Evolutionary conservation across 306 rosid species (phyloP).

Genomic region (Canavalia gladiata): DNA sequence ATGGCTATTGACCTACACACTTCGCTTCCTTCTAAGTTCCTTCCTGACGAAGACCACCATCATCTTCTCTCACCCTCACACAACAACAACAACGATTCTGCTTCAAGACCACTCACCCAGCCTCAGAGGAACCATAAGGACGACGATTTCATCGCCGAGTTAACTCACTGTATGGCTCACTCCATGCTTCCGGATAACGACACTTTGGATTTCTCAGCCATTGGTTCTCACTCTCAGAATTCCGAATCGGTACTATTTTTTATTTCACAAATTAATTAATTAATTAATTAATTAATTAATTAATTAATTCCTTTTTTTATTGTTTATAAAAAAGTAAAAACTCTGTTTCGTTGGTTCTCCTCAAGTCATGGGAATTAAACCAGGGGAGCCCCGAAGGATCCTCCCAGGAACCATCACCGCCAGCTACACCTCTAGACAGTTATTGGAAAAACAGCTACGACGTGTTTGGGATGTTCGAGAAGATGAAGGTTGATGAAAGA

Average conservation of each 20-base stretch:
- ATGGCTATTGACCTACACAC: conserved; percentile 63
- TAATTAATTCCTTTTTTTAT: no score
- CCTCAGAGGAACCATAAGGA: conserved; percentile 5
- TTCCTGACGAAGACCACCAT: conserved; percentile 34
- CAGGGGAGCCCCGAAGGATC: conserved; percentile 66
- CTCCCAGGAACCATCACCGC: conserved; percentile 64
- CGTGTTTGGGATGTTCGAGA: conserved; percentile 49
- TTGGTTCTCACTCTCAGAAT: conserved; percentile 38
- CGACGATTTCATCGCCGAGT: conserved; percentile 67
- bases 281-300: background rate
- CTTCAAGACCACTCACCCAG: background rate
- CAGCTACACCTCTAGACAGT: conserved; percentile 57
- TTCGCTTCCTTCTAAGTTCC: conserved; percentile 46
- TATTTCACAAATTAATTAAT: background rate
- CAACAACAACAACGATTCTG: background rate
- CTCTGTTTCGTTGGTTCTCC: background rate
- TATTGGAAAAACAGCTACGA: conserved; percentile 37
- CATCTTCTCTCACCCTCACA: background rate
- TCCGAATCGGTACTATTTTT: conserved; percentile 51
- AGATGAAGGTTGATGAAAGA: conserved; percentile 43
- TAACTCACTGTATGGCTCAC: conserved; percentile 71
- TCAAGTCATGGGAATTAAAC: conserved; percentile 59
- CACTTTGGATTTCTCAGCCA: conserved; percentile 22
- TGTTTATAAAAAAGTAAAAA: background rate
- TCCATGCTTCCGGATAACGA: conserved; percentile 63